A percentile compares a stretch with the other conserved stretches of the same genome.
These are phyloP conservation scores for Geotrichum australiense DNA, from an alignment of 1,139 yeast genomes.

Conservation along the genomic window DNA sequence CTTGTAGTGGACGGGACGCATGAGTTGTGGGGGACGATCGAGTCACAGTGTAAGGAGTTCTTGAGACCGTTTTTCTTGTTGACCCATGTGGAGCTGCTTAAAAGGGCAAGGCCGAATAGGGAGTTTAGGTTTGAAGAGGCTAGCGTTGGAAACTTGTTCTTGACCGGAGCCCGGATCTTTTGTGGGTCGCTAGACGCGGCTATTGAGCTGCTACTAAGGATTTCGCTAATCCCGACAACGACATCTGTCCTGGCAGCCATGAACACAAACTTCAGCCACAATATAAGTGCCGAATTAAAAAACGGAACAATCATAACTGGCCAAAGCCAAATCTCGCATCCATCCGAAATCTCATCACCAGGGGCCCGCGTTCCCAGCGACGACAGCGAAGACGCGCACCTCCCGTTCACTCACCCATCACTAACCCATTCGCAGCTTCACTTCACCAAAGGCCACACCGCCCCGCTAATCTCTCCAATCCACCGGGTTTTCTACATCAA, in stretches of 20 bases:
- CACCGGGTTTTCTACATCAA: conserved; percentile 71
- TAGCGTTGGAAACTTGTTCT: conserved; percentile 74
- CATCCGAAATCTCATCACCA: conserved; percentile 32
- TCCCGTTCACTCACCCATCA: conserved; percentile 77
- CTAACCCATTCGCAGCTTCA: conserved; percentile 65
- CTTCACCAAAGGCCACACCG: conserved; percentile 44
- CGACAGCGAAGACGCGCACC: conserved; percentile 53
- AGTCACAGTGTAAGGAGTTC: conserved; percentile 62
- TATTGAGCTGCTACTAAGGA: conserved; percentile 62
- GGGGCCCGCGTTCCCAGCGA: conserved; percentile 6
- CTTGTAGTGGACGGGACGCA: conserved; percentile 76
- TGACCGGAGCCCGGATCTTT: conserved; percentile 75
- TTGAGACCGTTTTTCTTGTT: conserved; percentile 72
- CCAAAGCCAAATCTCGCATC: conserved; percentile 94
- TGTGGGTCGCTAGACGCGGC: conserved; percentile 83
- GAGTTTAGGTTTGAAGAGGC: conserved; percentile 68
- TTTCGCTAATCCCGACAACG: conserved; percentile 54
- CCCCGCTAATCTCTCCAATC: conserved; percentile 69
- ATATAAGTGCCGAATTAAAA: conserved; percentile 67
- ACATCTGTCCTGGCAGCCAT: conserved; percentile 70
- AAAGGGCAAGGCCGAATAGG: conserved; percentile 53
- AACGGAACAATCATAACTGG: conserved; percentile 78
- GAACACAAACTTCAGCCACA: conserved; percentile 78
- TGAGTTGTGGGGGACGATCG: conserved; percentile 54
- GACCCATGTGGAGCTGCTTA: conserved; percentile 68